These are phyloP conservation scores for Ceratocystis harringtonii DNA, from an alignment of 2,329 filamentous ascomycete genomes.

Conservation along the genomic window DNA sequence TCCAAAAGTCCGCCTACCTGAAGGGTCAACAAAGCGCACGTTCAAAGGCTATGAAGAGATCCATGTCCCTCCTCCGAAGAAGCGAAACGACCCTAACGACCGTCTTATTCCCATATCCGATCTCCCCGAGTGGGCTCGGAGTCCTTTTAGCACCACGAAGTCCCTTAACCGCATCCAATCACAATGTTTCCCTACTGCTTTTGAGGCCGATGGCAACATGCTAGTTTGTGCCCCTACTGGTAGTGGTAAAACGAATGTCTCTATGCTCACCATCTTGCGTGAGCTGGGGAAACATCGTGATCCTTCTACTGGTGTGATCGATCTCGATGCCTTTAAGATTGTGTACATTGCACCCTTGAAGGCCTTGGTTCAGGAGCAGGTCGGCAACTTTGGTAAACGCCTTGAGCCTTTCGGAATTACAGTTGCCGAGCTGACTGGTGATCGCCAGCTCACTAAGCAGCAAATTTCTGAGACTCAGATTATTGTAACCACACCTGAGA, in stretches of 20 bases:
- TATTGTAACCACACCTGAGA: conserved; percentile 96
- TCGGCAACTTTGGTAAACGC: conserved; percentile 89
- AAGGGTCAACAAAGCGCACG: conserved; percentile 84
- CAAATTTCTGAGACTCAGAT: conserved; percentile 96
- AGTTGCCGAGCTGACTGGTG: conserved; percentile 91
- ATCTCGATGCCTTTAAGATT: conserved; percentile 94
- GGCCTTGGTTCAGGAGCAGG: conserved; percentile 91
- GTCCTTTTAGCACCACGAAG: conserved; percentile 72
- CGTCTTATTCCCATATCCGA: conserved; percentile 69
- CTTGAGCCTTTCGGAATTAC: conserved; percentile 81
- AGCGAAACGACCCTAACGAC: conserved; percentile 66
- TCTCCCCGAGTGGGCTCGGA: conserved; percentile 81
- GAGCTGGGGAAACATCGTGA: conserved; percentile 95
- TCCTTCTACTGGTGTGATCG: conserved; percentile 77
- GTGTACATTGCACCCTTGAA: conserved; percentile 95
- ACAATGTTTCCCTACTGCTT: conserved; percentile 79
- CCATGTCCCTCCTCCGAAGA: conserved; percentile 86
- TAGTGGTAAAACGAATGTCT: conserved; percentile 96
- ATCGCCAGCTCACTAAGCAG: conserved; percentile 94
- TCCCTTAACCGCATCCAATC: conserved; percentile 92
- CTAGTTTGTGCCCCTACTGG: conserved; percentile 94
- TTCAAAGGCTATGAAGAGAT: conserved; percentile 99
- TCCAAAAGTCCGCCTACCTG: conserved; percentile 79
- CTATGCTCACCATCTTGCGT: conserved; percentile 89
- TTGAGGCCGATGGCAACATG: conserved; percentile 92